Evolutionary conservation across 331 rosid genomes (phyloP), one percentile per base, ranked within the genome.

Genomic region (Pyrus hybrid): DNA sequence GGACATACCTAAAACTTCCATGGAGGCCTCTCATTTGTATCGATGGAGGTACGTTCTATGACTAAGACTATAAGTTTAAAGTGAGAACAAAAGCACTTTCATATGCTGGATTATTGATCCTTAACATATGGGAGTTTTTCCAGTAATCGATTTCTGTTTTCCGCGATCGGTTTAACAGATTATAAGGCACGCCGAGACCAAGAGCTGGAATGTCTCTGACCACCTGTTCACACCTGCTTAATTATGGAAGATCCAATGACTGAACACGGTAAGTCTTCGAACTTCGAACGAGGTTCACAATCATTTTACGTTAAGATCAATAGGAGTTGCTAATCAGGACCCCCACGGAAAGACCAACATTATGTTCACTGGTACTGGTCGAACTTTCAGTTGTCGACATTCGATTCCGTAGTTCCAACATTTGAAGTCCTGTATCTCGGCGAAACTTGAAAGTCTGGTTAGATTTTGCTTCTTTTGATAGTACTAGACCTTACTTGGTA

Each of bases 1-100:
- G 98, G 88, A 93, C 97, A 67, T 82, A 87, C 82, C 83, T 91
- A 57, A 91, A 88, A 78, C 94, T 93, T 75, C 98, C 97, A 20
- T 88, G 98, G 98, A 90, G 88, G 77, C 98, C 98, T 62, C 84
- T 88, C 63, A 90, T 90, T 76, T 82, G 83, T 63, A 87, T 91
- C 17, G 86, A 87, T 57, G 98, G 97, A 85, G 87, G 86, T 68
- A 91, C 97, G 64, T 51, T 73, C 13, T 93, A 93, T 41, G 97
- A 91, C 80, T 80, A 88, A 68, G 81, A 91, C 57, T 78, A 80
- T 37, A 67, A 82, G 56, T 80, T 87, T 79, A 88, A 83, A 78
- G 97, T 88, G 58, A 81, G 87, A 67, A 68, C 22, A 43, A 43
- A 68, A 26, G 30, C 64, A 49, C 49, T 73, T 53, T 16, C 53